Percentiles rank a stretch among this genome's conserved stretches.
These are phyloP conservation scores for Pichia sp. DNA, from an alignment of 1,139 yeast genomes.

Conservation along the genomic window DNA sequence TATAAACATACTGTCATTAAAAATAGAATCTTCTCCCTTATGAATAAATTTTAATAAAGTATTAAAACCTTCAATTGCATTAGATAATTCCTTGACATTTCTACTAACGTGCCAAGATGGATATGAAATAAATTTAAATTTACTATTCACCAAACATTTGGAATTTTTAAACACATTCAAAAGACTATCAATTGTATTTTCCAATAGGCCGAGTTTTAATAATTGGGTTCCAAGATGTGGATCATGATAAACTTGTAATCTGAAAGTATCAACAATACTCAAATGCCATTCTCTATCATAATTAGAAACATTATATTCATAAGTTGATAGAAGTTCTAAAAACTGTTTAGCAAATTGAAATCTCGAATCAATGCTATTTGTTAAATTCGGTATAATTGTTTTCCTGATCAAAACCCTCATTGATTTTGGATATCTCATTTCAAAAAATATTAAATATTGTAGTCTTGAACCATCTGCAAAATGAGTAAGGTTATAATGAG, in stretches of 20 bases:
- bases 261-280: conserved; percentile 46
- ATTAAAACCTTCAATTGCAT: conserved; percentile 19
- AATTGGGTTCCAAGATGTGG: conserved; percentile 32
- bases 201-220: conserved; percentile 34
- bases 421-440: conserved; percentile 48
- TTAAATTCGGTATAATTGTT: conserved; percentile 47
- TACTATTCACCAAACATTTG: too few species aligned
- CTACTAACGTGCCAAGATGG: conserved; percentile 10
- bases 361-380: conserved; percentile 44
- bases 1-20: conserved; percentile 16
- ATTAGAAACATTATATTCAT: conserved; percentile 41
- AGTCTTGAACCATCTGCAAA: conserved; percentile 18
- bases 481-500: not conserved
- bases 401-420: conserved; percentile 43
- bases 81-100: conserved; percentile 3
- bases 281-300: conserved; percentile 64
- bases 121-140: conserved; percentile 1
- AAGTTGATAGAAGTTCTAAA: conserved; percentile 48
- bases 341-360: conserved; percentile 46
- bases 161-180: too few species aligned
- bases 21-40: conserved; percentile 18
- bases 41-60: conserved; percentile 23
- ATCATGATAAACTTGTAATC: conserved; percentile 46
- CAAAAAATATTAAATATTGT: conserved; percentile 36
- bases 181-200: conserved; percentile 34